Percentiles rank a stretch among this genome's conserved stretches.
Conservation (phyloP, 805 yeast species). For the Suhomyces faveliae region DNA sequence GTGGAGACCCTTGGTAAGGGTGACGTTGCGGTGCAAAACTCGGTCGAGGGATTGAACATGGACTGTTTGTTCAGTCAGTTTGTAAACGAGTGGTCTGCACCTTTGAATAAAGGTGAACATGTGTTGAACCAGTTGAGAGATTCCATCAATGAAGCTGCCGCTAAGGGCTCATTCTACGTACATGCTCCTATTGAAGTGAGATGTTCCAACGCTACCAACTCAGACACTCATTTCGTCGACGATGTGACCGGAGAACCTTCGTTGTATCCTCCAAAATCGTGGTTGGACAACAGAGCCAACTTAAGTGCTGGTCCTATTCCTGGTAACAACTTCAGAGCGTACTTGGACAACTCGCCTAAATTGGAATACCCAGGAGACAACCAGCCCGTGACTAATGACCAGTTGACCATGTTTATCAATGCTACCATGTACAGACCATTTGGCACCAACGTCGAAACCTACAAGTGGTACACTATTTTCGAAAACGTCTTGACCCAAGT, state of each 20-base stretch:
- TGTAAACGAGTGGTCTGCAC: slow-evolving; percentile 97
- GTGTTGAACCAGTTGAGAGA: slow-evolving; percentile 62
- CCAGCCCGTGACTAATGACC: slow-evolving; percentile 58
- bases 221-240: slow-evolving; percentile 35
- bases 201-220: slow-evolving; percentile 77
- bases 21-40: slow-evolving; percentile 67
- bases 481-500: slow-evolving; percentile 74
- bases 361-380: slow-evolving; percentile 50
- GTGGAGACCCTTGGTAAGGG: slow-evolving; percentile 65
- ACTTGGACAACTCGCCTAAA: slow-evolving; percentile 75
- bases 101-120: slow-evolving; percentile 73
- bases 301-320: slow-evolving; percentile 73
- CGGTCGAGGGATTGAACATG: slow-evolving; percentile 89
- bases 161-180: slow-evolving; percentile 65
- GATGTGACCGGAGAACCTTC: slow-evolving; percentile 37
- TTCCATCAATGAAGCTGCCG: slow-evolving; percentile 60
- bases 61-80: slow-evolving; percentile 93
- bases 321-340: slow-evolving; percentile 83
- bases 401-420: slow-evolving; percentile 81
- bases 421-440: slow-evolving; percentile 98
- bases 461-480: slow-evolving; percentile 79
- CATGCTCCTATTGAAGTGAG: slow-evolving; percentile 96
- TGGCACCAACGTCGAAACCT: slow-evolving; percentile 65
- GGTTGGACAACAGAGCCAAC: slow-evolving; percentile 49
- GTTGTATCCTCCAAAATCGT: slow-evolving; percentile 44